A percentile compares a stretch with the other conserved stretches of the same genome.
Evolutionary conservation across 2,329 filamentous ascomycete genomes (phyloP).

Genomic region (Phaeophleospora eucalypticola): DNA sequence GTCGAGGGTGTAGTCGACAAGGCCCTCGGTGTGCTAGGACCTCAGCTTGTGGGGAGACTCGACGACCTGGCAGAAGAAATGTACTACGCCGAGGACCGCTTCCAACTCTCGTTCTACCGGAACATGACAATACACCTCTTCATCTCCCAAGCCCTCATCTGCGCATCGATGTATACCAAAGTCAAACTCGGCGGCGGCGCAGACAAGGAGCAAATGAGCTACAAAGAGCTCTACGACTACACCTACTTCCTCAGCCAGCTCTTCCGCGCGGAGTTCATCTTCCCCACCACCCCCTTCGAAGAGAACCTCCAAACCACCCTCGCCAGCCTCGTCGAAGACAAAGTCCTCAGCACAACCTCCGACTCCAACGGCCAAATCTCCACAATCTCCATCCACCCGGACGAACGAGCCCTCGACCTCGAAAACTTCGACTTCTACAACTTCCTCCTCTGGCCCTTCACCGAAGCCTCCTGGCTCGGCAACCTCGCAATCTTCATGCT

Average conservation of each 20-base stretch:
- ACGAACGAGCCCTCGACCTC: slow-evolving; percentile 71
- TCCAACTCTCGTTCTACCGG: slow-evolving; percentile 95
- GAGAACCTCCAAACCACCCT: slow-evolving; percentile 79
- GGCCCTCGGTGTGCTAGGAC: slow-evolving; percentile 85
- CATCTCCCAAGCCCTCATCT: slow-evolving; percentile 86
- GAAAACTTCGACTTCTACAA: slow-evolving; percentile 99
- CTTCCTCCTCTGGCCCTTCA: slow-evolving; percentile 97
- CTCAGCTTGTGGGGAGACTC: slow-evolving; percentile 77
- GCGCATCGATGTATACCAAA: slow-evolving; percentile 81
- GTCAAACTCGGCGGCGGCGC: slow-evolving; percentile 83
- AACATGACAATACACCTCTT: slow-evolving; percentile 99
- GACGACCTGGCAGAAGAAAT: slow-evolving; percentile 82
- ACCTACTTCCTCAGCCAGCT: slow-evolving; percentile 87
- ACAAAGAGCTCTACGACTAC: slow-evolving; percentile 68
- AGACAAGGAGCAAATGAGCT: slow-evolving; percentile 64
- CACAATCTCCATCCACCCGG: slow-evolving; percentile 68
- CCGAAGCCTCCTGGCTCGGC: slow-evolving; percentile 89
- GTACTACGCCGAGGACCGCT: slow-evolving; percentile 87
- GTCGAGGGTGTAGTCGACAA: slow-evolving; percentile 81
- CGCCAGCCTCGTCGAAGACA: slow-evolving; percentile 69
- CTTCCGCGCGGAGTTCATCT: slow-evolving; percentile 96
- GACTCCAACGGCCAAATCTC: slow-evolving; percentile 51
- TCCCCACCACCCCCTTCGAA: slow-evolving; percentile 77
- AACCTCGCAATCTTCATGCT: slow-evolving; percentile 84
- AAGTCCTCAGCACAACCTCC: slow-evolving; percentile 66